Evolutionary conservation across 495 filamentous ascomycete genomes (phyloP).

Genomic region (Talaromyces stipitatus): DNA sequence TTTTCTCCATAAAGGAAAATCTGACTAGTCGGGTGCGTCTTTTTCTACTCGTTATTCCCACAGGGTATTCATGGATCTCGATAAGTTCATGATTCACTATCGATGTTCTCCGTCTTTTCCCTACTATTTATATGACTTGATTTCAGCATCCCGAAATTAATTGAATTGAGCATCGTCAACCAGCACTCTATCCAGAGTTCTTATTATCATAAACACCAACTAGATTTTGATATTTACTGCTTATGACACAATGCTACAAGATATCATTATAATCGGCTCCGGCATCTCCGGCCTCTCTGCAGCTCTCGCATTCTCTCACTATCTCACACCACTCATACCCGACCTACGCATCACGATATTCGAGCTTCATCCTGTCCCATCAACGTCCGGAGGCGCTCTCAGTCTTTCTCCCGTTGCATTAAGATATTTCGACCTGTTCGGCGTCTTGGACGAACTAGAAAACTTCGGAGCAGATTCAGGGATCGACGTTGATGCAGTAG

Average conservation of each 20-base stretch:
- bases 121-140: background rate
- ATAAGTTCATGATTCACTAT: background rate
- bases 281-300: constrained; percentile 50
- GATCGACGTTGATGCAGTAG: constrained; percentile 45
- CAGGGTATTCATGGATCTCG: background rate
- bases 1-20: too few species aligned
- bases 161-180: too few species aligned
- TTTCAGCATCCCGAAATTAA: background rate
- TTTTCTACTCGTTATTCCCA: background rate
- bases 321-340: constrained; percentile 35
- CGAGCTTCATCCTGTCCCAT: constrained; percentile 48
- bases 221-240: too few species aligned
- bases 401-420: constrained; percentile 57
- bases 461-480: constrained; percentile 35
- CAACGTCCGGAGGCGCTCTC: constrained; percentile 53
- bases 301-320: constrained; percentile 43
- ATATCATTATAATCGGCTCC: constrained; percentile 46
- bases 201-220: background rate
- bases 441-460: constrained; percentile 38
- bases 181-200: too few species aligned
- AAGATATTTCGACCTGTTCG: constrained; percentile 48
- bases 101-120: background rate
- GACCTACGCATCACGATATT: constrained; percentile 44
- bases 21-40: background rate
- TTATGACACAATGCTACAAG: constrained; percentile 13